Base-by-base conservation (phyloP, 2,329 filamentous ascomycete genomes). In the Aspergillus luchuensis region DNA sequence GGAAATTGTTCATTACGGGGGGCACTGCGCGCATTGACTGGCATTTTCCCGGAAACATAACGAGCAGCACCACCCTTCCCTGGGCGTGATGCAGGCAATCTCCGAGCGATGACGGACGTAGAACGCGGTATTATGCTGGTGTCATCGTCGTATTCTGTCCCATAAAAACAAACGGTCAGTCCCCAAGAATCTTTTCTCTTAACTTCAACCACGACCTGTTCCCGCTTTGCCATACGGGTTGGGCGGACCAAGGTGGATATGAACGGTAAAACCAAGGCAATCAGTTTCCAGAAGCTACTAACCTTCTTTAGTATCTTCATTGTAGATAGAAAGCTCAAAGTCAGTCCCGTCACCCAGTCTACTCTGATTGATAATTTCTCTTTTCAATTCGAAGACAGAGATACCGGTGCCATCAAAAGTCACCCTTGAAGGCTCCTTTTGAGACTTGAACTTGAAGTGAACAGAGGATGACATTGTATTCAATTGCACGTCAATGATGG, bases 391-490 rank as follows among this genome's bases (percentile, higher is more conserved):
- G 80, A 98, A 99, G 66, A 98, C 95, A 63, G 94, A 97, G 74
- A 98, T 96, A 78, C 92, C 92, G 71, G 94, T 97, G 74, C 95
- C 95, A 79, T 99, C 94, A 78, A 99, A 98, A 74, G 93, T 91
- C 72, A 99, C 92, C 74, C 93, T 88, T 60, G 92, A 92, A 62
- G 92, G 91, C 75, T 98, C 95, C 82, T 92, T 97, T 76, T 96
- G 92, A 70, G 94, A 98, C 82, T 97, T 98, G 89, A 99, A 99
- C 82, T 97, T 97, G 91, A 97, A 99, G 81, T 97, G 98, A 74
- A 99, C 95, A 68, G 93, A 98, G 59, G 95, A 97, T 76, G 92
- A 87, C 93, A 97, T 97, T 73, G 73, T 87, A 75, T 75, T 75
- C 71, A 81, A 75, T 69, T 75, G 69, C 66, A 68, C 57, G 69